Base-by-base conservation (phyloP, 805 yeast genomes). In the Saccharomycopsis fermentans region DNA sequence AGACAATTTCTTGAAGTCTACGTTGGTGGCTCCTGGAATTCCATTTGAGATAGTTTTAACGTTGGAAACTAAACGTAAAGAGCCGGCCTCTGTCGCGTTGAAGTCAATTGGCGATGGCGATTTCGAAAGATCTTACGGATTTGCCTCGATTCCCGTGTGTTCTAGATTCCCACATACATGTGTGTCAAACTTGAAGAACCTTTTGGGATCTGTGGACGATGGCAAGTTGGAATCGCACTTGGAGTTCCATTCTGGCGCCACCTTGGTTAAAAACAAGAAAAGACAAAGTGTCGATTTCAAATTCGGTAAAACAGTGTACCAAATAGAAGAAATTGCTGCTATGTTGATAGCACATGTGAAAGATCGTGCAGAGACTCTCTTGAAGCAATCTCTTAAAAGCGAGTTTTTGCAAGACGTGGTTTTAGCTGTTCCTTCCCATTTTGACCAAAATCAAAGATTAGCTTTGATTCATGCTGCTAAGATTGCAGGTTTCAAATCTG, bases 51-150 rank as follows among this genome's bases (percentile, higher is more conserved):
- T 94, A 47, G 85, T 94, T 14, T 74, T 94, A 62, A 89, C 97
- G 3, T 85, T 89, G 27, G 98, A 94, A 66, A 86, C 96, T 2
- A 89, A 90, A 71, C 78, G 99, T 59, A 94, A 94, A 69, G 98
- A 92, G 66, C 75, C 84, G 4, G 79, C 91, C 3, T 97, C 95
- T 0, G 65, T 94, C 12, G 84, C 87, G 0, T 75, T 91, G 61
- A 79, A 83, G 55, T 63, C 69, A 58, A 57, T 72, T 63, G 54
- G 59, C 0, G 63, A 63, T 17, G 74, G 74, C 32, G 83, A 77
- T 26, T 60, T 86, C 16, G 92, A 87, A 66, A 78, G 98, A 65
- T 73, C 81, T 0, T 90, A 83, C 68, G 97, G 97, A 3, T 80
- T 89, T 1, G 78, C 83, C n/a, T 86, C 90, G 0, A 76, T 81